These are phyloP conservation scores for Saccharomycopsis selenospora DNA, from an alignment of 805 yeast genomes.

Conservation along the genomic window DNA sequence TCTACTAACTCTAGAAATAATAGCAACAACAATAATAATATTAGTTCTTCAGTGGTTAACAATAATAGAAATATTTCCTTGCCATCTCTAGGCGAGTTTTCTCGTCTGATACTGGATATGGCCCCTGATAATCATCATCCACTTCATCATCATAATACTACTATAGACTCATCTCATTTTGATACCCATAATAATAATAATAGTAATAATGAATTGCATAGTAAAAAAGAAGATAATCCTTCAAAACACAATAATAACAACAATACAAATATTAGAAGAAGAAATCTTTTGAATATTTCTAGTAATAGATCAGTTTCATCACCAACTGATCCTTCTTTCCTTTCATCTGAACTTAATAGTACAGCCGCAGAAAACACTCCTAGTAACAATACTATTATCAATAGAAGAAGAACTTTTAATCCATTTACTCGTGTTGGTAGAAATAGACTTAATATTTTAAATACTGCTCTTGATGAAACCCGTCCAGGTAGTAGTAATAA, in stretches of 20 bases:
- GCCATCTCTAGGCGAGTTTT: too few relatives aligned
- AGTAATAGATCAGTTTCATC: background rate
- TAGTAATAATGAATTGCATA: too few relatives aligned
- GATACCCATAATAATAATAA: too few relatives aligned
- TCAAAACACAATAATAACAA: too few relatives aligned
- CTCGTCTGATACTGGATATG: too few relatives aligned
- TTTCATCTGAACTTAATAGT: background rate
- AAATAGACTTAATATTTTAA: background rate
- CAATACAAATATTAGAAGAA: background rate
- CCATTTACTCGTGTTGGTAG: background rate
- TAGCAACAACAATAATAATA: too few relatives aligned
- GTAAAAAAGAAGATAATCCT: too few relatives aligned
- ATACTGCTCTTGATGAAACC: background rate
- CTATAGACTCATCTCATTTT: too few relatives aligned
- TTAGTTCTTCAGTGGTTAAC: too few relatives aligned
- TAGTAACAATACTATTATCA: background rate
- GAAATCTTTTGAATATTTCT: background rate
- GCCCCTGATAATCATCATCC: too few relatives aligned
- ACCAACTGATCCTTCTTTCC: background rate
- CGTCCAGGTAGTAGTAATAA: background rate
- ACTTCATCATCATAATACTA: too few relatives aligned
- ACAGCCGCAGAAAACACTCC: background rate
- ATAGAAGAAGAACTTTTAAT: background rate
- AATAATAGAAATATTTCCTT: too few relatives aligned
- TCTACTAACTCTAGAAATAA: background rate